Percentiles rank a stretch among this genome's conserved stretches.
These are phyloP conservation scores for Linnemannia schmuckeri DNA, from an alignment of 192 early-diverging fungal genomes.

Conservation along the genomic window DNA sequence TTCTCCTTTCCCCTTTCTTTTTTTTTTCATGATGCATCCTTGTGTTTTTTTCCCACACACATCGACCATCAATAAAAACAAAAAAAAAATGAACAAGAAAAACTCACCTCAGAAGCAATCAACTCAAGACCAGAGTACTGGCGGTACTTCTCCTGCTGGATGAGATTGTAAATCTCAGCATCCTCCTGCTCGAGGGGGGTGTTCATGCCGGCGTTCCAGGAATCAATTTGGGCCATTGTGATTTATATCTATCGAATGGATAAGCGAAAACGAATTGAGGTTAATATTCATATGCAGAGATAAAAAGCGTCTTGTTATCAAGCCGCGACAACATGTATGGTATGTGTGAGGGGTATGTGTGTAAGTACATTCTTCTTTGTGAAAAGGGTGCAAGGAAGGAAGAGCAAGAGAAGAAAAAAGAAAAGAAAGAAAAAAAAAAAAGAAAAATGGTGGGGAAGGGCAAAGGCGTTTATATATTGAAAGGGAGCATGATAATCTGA, in stretches of 20 bases:
- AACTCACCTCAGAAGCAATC: constrained; percentile 94
- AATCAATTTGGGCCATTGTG: constrained; percentile 56
- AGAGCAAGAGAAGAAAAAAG: neutral
- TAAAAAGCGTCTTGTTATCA: neutral
- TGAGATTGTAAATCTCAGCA: constrained; percentile 91
- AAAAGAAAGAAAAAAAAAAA: neutral
- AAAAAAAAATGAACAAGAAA: neutral
- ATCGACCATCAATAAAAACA: neutral
- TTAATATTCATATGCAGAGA: neutral
- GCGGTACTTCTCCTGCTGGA: constrained; percentile 98
- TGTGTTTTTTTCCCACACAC: constrained; percentile 1
- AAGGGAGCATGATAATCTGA: constrained; percentile 1
- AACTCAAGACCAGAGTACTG: constrained; percentile 99
- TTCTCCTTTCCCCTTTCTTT: neutral
- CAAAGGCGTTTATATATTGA: neutral
- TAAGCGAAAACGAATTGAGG: neutral
- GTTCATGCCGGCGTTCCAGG: constrained; percentile 88
- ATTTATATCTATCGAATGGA: constrained; percentile 7
- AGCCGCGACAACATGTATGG: neutral
- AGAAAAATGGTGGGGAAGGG: neutral
- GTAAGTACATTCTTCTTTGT: neutral
- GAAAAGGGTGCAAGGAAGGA: constrained; percentile 2
- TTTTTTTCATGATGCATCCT: neutral
- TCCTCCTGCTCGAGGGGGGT: constrained; percentile 92
- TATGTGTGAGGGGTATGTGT: neutral